phyloP scores from a whole-genome alignment of 257 asterid genomes.

The Rhazya stricta region DNA sequence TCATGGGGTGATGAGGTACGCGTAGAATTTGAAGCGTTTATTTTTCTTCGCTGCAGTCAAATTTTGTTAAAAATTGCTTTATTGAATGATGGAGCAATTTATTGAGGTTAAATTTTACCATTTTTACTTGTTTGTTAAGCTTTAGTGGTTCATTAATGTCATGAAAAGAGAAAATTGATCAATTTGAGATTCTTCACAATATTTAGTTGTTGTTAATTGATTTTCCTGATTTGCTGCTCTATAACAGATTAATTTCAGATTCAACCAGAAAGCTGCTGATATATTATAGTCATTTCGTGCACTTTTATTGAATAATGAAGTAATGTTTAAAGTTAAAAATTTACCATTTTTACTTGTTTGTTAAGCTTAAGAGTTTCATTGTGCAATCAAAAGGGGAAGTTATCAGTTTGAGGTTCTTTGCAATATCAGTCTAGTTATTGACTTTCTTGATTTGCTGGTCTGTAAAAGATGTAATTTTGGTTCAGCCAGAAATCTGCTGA shows the following conservation, averaged over 20 bases:
- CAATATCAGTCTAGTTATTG: not conserved
- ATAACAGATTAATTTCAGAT: not conserved
- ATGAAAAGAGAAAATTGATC: not conserved
- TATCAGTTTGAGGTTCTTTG: not conserved
- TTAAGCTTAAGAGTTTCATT: not conserved
- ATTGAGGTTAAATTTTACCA: not conserved
- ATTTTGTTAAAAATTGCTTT: conserved; percentile 1
- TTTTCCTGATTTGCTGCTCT: not conserved
- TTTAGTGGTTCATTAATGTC: not conserved
- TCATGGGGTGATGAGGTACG: conserved; percentile 99
- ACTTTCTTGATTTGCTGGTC: not conserved
- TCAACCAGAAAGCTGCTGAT: not conserved
- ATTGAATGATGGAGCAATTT: not conserved
- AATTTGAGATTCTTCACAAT: not conserved
- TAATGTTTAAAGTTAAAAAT: not conserved
- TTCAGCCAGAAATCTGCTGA: not conserved
- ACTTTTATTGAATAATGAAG: not conserved
- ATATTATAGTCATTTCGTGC: not conserved
- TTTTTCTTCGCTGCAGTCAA: not conserved
- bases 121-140: not conserved
- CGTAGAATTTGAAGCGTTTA: conserved; percentile 13
- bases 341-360: not conserved
- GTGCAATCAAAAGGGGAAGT: not conserved
- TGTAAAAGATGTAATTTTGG: not conserved
- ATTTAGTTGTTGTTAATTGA: not conserved